phyloP scores from a whole-genome alignment of 2,329 filamentous ascomycete species.

The Fusarium stilboides region DNA sequence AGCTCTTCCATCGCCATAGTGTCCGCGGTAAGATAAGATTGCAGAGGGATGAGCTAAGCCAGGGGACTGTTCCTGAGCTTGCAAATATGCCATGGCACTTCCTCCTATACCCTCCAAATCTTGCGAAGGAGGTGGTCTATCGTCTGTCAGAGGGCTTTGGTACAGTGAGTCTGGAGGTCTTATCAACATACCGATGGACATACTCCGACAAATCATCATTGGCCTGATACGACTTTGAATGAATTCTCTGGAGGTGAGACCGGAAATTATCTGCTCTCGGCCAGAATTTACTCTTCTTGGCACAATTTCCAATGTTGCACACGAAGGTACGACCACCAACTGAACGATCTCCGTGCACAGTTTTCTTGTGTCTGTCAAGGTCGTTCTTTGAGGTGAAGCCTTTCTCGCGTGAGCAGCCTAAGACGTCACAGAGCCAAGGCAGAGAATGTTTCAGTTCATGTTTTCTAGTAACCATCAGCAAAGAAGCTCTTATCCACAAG shows the following conservation, averaged over 20 bases:
- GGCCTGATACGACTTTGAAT: slow-evolving; percentile 59
- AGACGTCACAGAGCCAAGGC: slow-evolving; percentile 72
- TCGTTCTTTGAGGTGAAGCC: slow-evolving; percentile 89
- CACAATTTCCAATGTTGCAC: slow-evolving; percentile 48
- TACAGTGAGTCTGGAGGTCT: background rate
- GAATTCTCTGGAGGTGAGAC: slow-evolving; percentile 80
- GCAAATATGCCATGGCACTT: slow-evolving; percentile 45
- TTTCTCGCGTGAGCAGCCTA: slow-evolving; percentile 69
- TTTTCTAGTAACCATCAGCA: slow-evolving; percentile 70
- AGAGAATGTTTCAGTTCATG: slow-evolving; percentile 80
- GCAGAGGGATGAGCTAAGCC: slow-evolving; percentile 34
- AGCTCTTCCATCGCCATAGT: slow-evolving; percentile 17
- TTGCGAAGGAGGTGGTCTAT: slow-evolving; percentile 34
- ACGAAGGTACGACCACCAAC: slow-evolving; percentile 45
- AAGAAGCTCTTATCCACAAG: background rate
- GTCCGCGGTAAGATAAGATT: slow-evolving; percentile 15
- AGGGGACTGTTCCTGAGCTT: slow-evolving; percentile 31
- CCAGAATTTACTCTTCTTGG: slow-evolving; percentile 74
- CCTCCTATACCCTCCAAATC: slow-evolving; percentile 51
- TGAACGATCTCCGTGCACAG: slow-evolving; percentile 73
- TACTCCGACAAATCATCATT: slow-evolving; percentile 60
- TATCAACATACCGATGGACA: slow-evolving; percentile 40
- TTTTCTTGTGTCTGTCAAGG: slow-evolving; percentile 82
- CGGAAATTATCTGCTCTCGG: slow-evolving; percentile 89
- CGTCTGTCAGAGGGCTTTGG: slow-evolving; percentile 9